Evolutionary conservation across 108 stramenopile genomes (phyloP), one percentile per base, ranked within the genome.

Genomic region (Pseudonitzschia multistriata): DNA sequence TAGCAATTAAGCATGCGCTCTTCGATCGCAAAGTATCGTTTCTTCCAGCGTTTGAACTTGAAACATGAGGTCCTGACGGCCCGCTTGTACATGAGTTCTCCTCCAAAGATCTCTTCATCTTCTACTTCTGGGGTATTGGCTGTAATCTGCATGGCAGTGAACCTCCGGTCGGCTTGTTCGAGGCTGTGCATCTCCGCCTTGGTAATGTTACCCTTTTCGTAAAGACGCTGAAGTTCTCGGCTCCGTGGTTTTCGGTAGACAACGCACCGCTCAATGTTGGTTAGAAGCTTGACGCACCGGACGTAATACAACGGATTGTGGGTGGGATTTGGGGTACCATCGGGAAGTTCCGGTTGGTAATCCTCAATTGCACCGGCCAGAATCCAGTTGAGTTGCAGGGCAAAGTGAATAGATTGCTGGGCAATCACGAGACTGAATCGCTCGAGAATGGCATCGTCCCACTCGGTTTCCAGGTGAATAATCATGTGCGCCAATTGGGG

Each of bases 401-500:
- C 97, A 77, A 97, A 93, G 79, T 99, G 99, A 34, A 98, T 77
- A 13, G 94, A 94, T 78, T 97, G 97, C 70, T 99, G 97, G 3
- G 96, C 93, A 47, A 98, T 95, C 33, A 98, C 84, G 28, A 99
- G 76, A 61, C 94, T 89, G 68, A 99, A 98, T 50, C 94, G 88
- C 83, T 98, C 97, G 61, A 99, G 78, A 55, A 96, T 91, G 37
- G 91, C 88, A 70, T 88, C 91, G 30, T 94, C 96, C 96, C 95
- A 93, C 60, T 95, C 87, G 5, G 90, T 92, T 73, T 98, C 97
- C 45, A 98, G 87, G 85, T 99, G 98, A 59, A 98, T 96, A 57
- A 99, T 94, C 97, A 99, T 98, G 79, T 99, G 98, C 6, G 97
- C 97, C 62, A 99, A 80, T 81, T 99, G 98, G 25, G 98, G 98